Conservation (phyloP, 2,329 filamentous ascomycete species). For the Coniochaeta sp. region DNA sequence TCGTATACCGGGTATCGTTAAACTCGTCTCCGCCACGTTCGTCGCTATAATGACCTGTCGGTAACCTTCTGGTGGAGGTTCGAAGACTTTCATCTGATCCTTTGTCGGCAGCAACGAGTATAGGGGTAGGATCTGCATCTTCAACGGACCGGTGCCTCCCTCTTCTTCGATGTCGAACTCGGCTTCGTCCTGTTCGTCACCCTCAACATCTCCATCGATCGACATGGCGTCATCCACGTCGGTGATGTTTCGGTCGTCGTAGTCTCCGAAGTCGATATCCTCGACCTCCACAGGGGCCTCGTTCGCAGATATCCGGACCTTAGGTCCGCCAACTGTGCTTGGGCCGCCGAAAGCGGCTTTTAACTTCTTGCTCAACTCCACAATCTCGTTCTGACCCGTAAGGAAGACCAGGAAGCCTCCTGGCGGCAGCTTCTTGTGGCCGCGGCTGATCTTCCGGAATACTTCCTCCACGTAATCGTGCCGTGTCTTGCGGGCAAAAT, state of each 20-base stretch:
- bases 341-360: conserved; percentile 59
- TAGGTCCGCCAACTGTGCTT: conserved; percentile 51
- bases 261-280: conserved; percentile 74
- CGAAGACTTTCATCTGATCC: conserved; percentile 87
- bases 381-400: conserved; percentile 89
- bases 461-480: conserved; percentile 88
- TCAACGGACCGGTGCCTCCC: conserved; percentile 53
- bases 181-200: conserved; percentile 51
- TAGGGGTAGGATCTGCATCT: conserved; percentile 84
- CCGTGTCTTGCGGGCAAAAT: conserved; percentile 78
- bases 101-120: conserved; percentile 88
- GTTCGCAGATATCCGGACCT: conserved; percentile 67
- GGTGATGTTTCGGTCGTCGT: conserved; percentile 56
- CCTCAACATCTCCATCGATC: conserved; percentile 54
- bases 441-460: conserved; percentile 78
- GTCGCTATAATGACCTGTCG: conserved; percentile 86
- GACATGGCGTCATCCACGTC: conserved; percentile 50
- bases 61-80: conserved; percentile 72
- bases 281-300: conserved; percentile 78
- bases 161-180: conserved; percentile 62
- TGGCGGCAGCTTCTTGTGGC: conserved; percentile 81
- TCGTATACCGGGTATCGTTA: conserved; percentile 90
- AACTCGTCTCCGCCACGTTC: conserved; percentile 93
- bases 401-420: conserved; percentile 92
- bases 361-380: conserved; percentile 70